Evolutionary conservation across 2,329 filamentous ascomycete species (phyloP).

Genomic region (Ophiostoma perfectum): DNA sequence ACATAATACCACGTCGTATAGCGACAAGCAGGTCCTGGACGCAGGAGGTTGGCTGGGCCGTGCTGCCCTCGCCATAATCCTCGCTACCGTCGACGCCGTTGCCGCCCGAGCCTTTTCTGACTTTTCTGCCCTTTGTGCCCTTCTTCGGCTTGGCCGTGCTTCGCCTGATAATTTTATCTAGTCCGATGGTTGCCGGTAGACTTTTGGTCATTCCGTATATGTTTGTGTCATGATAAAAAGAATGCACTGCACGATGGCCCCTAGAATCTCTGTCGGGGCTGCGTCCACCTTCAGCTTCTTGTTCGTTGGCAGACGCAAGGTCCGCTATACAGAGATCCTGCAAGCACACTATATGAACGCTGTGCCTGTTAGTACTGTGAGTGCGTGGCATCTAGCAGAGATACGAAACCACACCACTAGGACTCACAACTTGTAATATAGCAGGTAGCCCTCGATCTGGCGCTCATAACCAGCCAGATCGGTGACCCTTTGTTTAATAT

Average conservation of each 20-base stretch:
- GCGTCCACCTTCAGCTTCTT: no score
- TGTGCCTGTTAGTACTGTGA: background rate
- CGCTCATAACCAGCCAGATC: background rate
- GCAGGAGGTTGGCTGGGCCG: background rate
- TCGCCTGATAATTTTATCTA: no score
- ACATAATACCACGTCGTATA: background rate
- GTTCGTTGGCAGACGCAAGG: background rate
- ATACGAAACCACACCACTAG: background rate
- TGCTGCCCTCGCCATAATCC: background rate
- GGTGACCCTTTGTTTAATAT: background rate
- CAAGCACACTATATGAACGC: background rate
- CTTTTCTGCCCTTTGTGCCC: no score
- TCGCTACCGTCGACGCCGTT: background rate
- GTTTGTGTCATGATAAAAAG: no score
- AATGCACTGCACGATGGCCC: no score
- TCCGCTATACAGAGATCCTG: background rate
- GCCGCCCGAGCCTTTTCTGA: background rate
- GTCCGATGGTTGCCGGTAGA: no score
- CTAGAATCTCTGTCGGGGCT: no score
- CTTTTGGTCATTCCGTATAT: no score
- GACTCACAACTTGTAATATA: constrained; percentile 1
- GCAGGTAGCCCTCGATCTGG: background rate
- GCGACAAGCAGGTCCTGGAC: background rate
- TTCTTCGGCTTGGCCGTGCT: no score
- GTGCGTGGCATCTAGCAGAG: background rate